Evolutionary conservation across 2,329 filamentous ascomycete species (phyloP), one percentile per base, ranked within the genome.

Genomic region (Neonectria hederae): DNA sequence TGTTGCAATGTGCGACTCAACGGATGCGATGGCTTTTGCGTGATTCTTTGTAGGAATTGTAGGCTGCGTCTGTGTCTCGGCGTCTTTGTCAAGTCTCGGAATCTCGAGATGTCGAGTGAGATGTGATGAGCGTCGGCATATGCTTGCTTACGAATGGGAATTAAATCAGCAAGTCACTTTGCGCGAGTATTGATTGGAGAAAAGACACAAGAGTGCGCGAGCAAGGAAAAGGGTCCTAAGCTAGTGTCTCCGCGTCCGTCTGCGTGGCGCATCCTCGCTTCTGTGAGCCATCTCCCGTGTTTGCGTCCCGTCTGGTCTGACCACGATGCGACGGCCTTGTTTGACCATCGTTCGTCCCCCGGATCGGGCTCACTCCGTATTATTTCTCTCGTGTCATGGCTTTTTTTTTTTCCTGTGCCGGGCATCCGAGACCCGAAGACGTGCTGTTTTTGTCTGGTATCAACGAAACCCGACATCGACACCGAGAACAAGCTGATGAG

Each of bases 181-280:
- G 42, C 42, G 42, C 42, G 30, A 17, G 28, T 56, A 40, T 38
- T 35, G 32, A 58, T 58, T 58, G 45, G 54, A 49, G 43, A 32
- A 42, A 51, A 11, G 38, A 11, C 38, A 32, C 28, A 11, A 30
- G 26, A 49, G 5, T 6, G 46, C 43, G 22, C 21, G 24, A 32
- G 35, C 38, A 42, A 11, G 17, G 21, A 32, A 21, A 32, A 8
- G n/a, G 46, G 48, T 49, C 26, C 48, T 21, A 32, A 32, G n/a
- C 48, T 35, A 51, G 48, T 14, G 48, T 32, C 38, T 19, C 38
- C 8, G 26, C 7, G 19, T 32, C 30, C n/a, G 30, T 51, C 30
- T 19, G 48, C 26, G 26, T 32, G 24, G 45, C 45, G 45, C 48
- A 51, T 51, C 48, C 26, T 51, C 26, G 28, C 26, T 51, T 32